Conservation (phyloP, 805 yeast species). For the Pichia cabralensis region DNA sequence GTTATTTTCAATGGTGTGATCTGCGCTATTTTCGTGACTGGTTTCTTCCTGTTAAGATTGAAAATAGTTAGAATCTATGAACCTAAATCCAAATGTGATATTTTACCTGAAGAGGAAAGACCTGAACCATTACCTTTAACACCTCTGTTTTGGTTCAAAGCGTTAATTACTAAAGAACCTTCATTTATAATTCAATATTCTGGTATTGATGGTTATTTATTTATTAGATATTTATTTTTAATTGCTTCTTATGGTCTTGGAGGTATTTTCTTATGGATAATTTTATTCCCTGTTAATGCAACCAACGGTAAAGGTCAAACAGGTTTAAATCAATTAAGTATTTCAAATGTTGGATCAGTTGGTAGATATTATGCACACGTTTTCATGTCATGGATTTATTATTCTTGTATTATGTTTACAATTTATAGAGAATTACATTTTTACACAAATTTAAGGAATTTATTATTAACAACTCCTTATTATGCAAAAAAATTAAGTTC, state of each 20-base stretch:
- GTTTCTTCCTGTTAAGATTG: slow-evolving; percentile 59
- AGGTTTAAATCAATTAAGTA: slow-evolving; percentile 72
- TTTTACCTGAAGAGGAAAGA: slow-evolving; percentile 46
- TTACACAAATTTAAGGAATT: slow-evolving; percentile 67
- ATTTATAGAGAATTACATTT: slow-evolving; percentile 76
- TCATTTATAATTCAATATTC: slow-evolving; percentile 73
- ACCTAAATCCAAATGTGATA: slow-evolving; percentile 62
- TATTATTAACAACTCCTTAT: slow-evolving; percentile 70
- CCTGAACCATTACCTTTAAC: slow-evolving; percentile 72
- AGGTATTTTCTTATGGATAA: slow-evolving; percentile 50
- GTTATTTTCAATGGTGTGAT: slow-evolving; percentile 57
- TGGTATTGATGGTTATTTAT: slow-evolving; percentile 92
- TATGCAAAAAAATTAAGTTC: slow-evolving; percentile 68
- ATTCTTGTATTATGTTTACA: slow-evolving; percentile 57
- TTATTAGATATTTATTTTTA: slow-evolving; percentile 63
- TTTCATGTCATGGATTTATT: slow-evolving; percentile 69
- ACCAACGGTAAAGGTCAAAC: slow-evolving; percentile 46
- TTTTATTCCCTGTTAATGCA: slow-evolving; percentile 79
- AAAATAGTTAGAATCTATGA: slow-evolving; percentile 67
- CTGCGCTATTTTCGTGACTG: slow-evolving; percentile 48
- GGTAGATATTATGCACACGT: slow-evolving; percentile 81
- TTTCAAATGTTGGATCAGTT: slow-evolving; percentile 55
- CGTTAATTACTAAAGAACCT: slow-evolving; percentile 57
- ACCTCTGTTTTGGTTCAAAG: slow-evolving; percentile 57
- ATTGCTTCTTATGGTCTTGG: slow-evolving; percentile 43